Evolutionary conservation across 2,329 filamentous ascomycete genomes (phyloP), one percentile per base, ranked within the genome.

Genomic region (Neofusicoccum sp.): DNA sequence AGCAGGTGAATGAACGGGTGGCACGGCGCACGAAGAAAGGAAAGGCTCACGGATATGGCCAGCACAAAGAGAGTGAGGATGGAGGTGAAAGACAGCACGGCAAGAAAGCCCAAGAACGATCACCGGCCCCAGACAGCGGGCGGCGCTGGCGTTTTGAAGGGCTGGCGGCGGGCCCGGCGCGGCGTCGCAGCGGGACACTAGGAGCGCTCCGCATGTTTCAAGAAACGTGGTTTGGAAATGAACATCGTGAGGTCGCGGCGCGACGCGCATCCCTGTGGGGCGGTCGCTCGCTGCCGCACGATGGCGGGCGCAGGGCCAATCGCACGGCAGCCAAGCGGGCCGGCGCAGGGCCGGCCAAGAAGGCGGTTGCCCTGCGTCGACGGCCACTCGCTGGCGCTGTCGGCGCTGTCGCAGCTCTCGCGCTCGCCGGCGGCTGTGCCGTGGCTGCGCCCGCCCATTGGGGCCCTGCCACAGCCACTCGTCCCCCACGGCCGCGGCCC

Each of bases 151-250:
- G 41, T 58, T 58, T 58, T 58, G 54, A 58, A 58, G 39, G 54
- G 29, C 54, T 41, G 54, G n/a, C 54, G n/a, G 39, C 9, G 1
- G 8, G 41, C 54, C 54, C 22, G 11, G 16, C 5, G 37, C 28
- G 54, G 54, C 28, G 45, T 58, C n/a, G 39, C 34, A n/a, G 54
- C 54, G 39, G 54, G n/a, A 3, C 39, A 8, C 39, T 41, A 58
- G 54, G 54, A 58, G 54, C 36, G 41, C 45, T 58, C 54, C 54
- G 41, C 39, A 58, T 58, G 54, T 58, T 58, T 58, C 54, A 58
- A 33, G n/a, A 50, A 50, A 50, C 48, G 48, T 50, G 48, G 48
- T 50, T 50, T 50, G 48, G 47, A 50, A 50, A 50, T 50, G 48
- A 50, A 31, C 39, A 58, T 58, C 41, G 41, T 44, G 39, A 47